These are phyloP conservation scores for Lachancea thermotolerans DNA, from an alignment of 805 yeast genomes.

Conservation along the genomic window DNA sequence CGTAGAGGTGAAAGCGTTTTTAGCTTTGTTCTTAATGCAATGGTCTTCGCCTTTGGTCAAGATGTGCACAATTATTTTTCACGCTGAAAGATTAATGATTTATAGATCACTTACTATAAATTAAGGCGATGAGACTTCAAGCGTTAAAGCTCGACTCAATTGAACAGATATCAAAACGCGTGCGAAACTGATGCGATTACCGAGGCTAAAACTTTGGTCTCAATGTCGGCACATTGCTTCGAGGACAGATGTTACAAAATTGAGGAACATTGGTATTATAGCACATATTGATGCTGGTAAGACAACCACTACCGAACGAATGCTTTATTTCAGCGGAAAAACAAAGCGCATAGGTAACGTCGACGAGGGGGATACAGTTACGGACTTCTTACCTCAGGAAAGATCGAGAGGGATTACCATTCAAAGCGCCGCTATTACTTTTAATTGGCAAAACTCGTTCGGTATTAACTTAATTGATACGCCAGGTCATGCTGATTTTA, in stretches of 20 bases:
- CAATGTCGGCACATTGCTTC: conserved; percentile 2
- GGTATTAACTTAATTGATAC: conserved; percentile 88
- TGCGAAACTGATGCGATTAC: not conserved
- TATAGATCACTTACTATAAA: not conserved
- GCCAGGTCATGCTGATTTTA: conserved; percentile 97
- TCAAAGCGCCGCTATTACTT: conserved; percentile 90
- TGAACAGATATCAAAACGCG: no score
- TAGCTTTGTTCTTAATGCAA: no score
- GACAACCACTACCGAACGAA: conserved; percentile 94
- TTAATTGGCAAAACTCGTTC: conserved; percentile 67
- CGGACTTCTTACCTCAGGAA: conserved; percentile 86
- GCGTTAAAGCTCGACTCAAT: not conserved
- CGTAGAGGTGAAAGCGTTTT: no score
- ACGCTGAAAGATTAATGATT: no score
- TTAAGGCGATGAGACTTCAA: not conserved
- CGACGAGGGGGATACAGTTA: conserved; percentile 94
- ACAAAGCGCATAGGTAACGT: conserved; percentile 82
- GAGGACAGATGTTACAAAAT: conserved; percentile 20
- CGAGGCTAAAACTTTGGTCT: not conserved
- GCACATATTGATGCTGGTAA: conserved; percentile 99
- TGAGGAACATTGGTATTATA: conserved; percentile 88
- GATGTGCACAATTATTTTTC: no score
- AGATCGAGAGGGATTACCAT: conserved; percentile 91
- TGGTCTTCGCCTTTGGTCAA: no score
- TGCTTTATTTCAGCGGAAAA: conserved; percentile 84